These are phyloP conservation scores for Colletotrichum sp. DNA, from an alignment of 2,329 filamentous ascomycete species.

Conservation along the genomic window DNA sequence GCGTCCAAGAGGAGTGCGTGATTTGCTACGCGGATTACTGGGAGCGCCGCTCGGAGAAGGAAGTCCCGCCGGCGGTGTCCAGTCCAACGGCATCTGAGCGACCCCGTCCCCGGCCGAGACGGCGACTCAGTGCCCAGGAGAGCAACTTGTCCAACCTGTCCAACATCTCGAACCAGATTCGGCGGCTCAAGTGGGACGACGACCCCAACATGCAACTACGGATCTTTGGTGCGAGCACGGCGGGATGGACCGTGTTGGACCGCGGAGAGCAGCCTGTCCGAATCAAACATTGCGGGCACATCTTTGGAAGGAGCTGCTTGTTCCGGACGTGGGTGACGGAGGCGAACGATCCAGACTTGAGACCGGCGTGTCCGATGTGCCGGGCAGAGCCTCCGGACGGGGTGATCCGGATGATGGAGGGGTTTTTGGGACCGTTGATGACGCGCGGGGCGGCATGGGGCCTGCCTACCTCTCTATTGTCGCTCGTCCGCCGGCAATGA, in stretches of 20 bases:
- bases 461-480: not conserved
- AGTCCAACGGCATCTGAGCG: not conserved
- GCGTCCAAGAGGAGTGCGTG: not conserved
- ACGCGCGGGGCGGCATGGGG: not conserved
- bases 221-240: not conserved
- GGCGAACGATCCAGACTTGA: not conserved
- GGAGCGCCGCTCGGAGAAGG: not conserved
- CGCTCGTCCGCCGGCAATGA: not conserved
- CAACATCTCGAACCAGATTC: not conserved
- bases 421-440: not conserved
- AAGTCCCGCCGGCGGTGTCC: not conserved
- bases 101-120: not conserved
- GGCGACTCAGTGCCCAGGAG: not conserved
- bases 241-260: not conserved
- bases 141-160: not conserved
- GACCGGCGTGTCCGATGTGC: not conserved
- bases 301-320: slow-evolving; percentile 6
- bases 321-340: slow-evolving; percentile 2
- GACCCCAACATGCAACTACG: not conserved
- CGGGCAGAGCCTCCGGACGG: not conserved
- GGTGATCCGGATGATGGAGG: not conserved
- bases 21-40: not conserved
- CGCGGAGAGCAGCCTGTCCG: slow-evolving; percentile 7
- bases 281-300: not conserved
- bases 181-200: not conserved